Evolutionary conservation across 768 basidiomycete genomes (phyloP).

Genomic region (Russula abietina): DNA sequence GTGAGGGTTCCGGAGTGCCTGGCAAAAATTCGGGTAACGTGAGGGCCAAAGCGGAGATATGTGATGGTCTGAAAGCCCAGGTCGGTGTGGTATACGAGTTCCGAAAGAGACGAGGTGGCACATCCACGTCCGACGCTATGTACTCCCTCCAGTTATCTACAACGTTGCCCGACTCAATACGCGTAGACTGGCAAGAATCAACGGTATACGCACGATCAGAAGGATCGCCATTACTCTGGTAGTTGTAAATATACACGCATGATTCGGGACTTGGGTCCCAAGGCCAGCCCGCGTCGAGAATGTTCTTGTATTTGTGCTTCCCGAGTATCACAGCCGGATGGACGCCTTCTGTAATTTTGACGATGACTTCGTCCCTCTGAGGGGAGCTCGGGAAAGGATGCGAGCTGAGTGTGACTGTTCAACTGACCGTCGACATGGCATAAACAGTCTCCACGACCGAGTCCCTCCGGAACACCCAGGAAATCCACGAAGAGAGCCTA

Average conservation of each 20-base stretch:
- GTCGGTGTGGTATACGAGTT: slow-evolving; percentile 20
- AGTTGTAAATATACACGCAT: slow-evolving; percentile 17
- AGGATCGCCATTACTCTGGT: slow-evolving; percentile 16
- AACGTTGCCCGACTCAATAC: background rate
- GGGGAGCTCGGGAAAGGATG: background rate
- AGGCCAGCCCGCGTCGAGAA: slow-evolving; percentile 10
- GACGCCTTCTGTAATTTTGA: slow-evolving; percentile 11
- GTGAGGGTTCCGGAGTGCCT: slow-evolving; percentile 3
- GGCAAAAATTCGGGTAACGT: slow-evolving; percentile 10
- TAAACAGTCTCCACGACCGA: slow-evolving; percentile 17
- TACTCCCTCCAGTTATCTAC: slow-evolving; percentile 21
- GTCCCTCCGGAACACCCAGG: slow-evolving; percentile 14
- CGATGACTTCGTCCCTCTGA: slow-evolving; percentile 21
- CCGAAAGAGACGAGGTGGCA: slow-evolving; percentile 5
- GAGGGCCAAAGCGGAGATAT: background rate
- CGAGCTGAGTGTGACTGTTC: background rate
- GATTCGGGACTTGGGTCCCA: slow-evolving; percentile 5
- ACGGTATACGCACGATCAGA: slow-evolving; percentile 14
- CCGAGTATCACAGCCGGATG: slow-evolving; percentile 11
- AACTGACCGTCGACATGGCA: slow-evolving; percentile 24
- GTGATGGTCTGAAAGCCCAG: slow-evolving; percentile 9
- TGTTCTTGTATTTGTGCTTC: slow-evolving; percentile 17
- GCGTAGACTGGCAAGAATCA: background rate
- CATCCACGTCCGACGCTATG: background rate
- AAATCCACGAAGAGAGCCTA: slow-evolving; percentile 21